Evolutionary conservation across 1,284 basidiomycete species (phyloP).

Genomic region (Fomitiporia mediterranea): DNA sequence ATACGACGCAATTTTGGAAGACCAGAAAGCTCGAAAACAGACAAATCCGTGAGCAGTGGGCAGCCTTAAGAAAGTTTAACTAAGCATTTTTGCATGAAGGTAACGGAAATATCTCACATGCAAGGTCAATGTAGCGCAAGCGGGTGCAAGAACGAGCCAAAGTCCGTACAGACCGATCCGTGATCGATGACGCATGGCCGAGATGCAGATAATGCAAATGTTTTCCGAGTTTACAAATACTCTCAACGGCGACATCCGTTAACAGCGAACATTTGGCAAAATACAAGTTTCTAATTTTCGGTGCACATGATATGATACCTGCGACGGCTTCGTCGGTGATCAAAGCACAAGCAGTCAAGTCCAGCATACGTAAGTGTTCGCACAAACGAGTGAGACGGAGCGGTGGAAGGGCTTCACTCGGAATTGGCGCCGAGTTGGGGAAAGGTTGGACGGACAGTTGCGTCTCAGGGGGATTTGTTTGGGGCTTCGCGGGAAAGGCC

Average conservation of each 20-base stretch:
- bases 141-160: slow-evolving; percentile 87
- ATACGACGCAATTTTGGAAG: slow-evolving; percentile 91
- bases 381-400: slow-evolving; percentile 57
- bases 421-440: slow-evolving; percentile 24
- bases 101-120: slow-evolving; percentile 57
- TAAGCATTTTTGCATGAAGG: slow-evolving; percentile 4
- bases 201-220: slow-evolving; percentile 95
- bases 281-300: slow-evolving; percentile 88
- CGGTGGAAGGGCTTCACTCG: slow-evolving; percentile 50
- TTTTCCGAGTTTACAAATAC: slow-evolving; percentile 84
- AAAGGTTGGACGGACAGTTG: slow-evolving; percentile 22
- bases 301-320: slow-evolving; percentile 84
- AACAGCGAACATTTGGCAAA: slow-evolving; percentile 87
- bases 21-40: slow-evolving; percentile 85
- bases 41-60: slow-evolving; percentile 84
- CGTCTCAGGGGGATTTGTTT: slow-evolving; percentile 32
- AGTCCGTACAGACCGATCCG: slow-evolving; percentile 82
- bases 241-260: slow-evolving; percentile 84
- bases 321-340: slow-evolving; percentile 89
- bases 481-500: slow-evolving; percentile 76
- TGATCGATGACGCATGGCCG: slow-evolving; percentile 86
- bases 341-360: slow-evolving; percentile 80
- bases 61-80: slow-evolving; percentile 56
- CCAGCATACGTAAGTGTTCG: slow-evolving; percentile 84
- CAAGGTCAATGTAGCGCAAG: slow-evolving; percentile 95